Percentiles rank a stretch among this genome's conserved stretches.
These are phyloP conservation scores for Ilyonectria sp. DNA, from an alignment of 2,329 filamentous ascomycete species.

Conservation along the genomic window DNA sequence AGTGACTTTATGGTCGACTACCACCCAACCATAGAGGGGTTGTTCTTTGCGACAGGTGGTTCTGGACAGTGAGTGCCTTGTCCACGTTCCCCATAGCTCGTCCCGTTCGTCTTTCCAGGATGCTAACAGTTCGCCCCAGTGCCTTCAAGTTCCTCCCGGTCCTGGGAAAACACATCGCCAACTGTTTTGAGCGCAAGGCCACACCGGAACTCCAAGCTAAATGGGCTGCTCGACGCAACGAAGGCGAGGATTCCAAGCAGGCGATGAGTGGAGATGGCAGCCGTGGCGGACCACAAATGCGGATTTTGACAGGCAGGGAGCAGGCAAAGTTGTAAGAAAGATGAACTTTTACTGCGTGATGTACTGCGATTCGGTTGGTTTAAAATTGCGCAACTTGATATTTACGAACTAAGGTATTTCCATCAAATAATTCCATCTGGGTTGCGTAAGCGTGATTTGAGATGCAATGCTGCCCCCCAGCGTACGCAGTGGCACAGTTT, in stretches of 20 bases:
- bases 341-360: too few relatives aligned
- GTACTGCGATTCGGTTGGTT: too few relatives aligned
- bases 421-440: too few relatives aligned
- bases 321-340: conserved; percentile 25
- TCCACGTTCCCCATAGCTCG: not conserved
- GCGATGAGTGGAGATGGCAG: conserved; percentile 35
- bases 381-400: too few relatives aligned
- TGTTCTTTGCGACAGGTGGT: conserved; percentile 37
- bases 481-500: too few relatives aligned
- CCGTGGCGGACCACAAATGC: conserved; percentile 29
- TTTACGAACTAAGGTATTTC: too few relatives aligned
- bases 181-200: conserved; percentile 28
- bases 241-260: not conserved
- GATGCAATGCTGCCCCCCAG: too few relatives aligned
- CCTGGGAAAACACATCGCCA: conserved; percentile 26
- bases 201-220: conserved; percentile 20
- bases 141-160: conserved; percentile 41
- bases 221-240: conserved; percentile 21
- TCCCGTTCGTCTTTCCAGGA: not conserved
- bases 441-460: too few relatives aligned
- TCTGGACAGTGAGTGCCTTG: conserved; percentile 29
- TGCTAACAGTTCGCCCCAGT: conserved; percentile 13
- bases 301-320: conserved; percentile 18
- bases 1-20: conserved; percentile 35
- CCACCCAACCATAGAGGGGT: conserved; percentile 23